These are phyloP conservation scores for Chalaropsis ovoidea DNA, from an alignment of 2,329 filamentous ascomycete genomes.

Conservation along the genomic window DNA sequence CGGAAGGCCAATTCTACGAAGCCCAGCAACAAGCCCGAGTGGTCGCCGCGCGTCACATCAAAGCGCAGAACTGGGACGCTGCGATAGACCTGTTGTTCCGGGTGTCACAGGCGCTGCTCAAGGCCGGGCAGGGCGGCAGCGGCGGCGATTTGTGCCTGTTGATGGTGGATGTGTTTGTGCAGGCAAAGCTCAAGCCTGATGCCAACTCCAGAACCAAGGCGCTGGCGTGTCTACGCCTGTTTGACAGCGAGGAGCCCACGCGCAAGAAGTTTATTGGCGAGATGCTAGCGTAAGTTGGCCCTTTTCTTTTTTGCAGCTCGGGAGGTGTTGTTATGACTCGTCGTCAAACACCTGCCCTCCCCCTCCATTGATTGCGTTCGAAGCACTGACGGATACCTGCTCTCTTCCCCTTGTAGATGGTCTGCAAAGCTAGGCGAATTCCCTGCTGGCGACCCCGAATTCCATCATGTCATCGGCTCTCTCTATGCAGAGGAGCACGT, in stretches of 20 bases:
- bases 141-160: constrained; percentile 83
- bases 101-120: constrained; percentile 75
- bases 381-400: constrained; percentile 15
- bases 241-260: constrained; percentile 73
- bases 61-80: constrained; percentile 70
- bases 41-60: constrained; percentile 86
- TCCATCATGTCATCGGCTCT: constrained; percentile 83
- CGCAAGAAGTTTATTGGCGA: constrained; percentile 87
- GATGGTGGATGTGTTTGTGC: constrained; percentile 81
- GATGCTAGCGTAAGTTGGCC: constrained; percentile 55
- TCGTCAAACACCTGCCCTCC: not conserved
- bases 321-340: not conserved
- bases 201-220: constrained; percentile 63
- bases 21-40: constrained; percentile 96
- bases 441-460: constrained; percentile 82
- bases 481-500: constrained; percentile 91
- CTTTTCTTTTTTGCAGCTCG: not conserved
- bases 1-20: constrained; percentile 91
- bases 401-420: constrained; percentile 45
- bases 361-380: not conserved
- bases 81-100: constrained; percentile 79
- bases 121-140: constrained; percentile 85
- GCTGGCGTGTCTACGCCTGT: constrained; percentile 68
- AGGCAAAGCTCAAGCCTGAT: constrained; percentile 70
- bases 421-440: constrained; percentile 75